Evolutionary conservation across 2,329 filamentous ascomycete species (phyloP).

Genomic region (Aspergillus amoenus): DNA sequence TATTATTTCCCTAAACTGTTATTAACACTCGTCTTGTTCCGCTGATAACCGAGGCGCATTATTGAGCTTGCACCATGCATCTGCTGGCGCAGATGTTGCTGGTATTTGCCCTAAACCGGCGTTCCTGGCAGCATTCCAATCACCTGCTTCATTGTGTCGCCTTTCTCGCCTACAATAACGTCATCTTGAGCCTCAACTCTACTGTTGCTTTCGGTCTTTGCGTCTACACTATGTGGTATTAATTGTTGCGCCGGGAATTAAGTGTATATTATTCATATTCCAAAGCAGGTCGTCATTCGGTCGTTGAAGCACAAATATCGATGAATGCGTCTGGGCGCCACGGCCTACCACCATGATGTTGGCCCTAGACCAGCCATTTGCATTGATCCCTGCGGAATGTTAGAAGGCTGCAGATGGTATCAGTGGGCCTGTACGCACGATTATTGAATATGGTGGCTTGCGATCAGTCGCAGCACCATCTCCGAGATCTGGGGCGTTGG

Average conservation of each 20-base stretch:
- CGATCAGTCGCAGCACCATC: constrained; percentile 60
- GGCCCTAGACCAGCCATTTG: constrained; percentile 47
- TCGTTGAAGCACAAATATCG: not conserved
- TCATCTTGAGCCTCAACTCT: not conserved
- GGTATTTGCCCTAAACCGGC: not conserved
- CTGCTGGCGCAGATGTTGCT: not conserved
- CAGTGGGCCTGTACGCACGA: constrained; percentile 29
- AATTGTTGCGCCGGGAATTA: not conserved
- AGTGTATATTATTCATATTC: constrained; percentile 4
- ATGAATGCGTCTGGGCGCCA: not conserved
- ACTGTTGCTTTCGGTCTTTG: not conserved
- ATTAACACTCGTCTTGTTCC: not conserved
- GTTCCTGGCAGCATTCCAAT: not conserved
- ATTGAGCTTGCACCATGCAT: not conserved
- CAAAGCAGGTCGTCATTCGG: constrained; percentile 1
- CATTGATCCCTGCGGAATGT: constrained; percentile 43
- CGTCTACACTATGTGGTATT: not conserved
- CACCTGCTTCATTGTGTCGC: not conserved
- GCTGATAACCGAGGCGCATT: constrained; percentile 1
- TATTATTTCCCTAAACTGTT: not conserved
- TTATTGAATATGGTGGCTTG: constrained; percentile 54
- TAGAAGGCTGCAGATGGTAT: constrained; percentile 3
- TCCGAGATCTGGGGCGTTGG: constrained; percentile 65
- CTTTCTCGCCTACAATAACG: not conserved
- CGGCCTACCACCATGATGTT: constrained; percentile 45